Evolutionary conservation across 139 green algal species (phyloP).

Genomic region (Raphidocelis subcapitata): DNA sequence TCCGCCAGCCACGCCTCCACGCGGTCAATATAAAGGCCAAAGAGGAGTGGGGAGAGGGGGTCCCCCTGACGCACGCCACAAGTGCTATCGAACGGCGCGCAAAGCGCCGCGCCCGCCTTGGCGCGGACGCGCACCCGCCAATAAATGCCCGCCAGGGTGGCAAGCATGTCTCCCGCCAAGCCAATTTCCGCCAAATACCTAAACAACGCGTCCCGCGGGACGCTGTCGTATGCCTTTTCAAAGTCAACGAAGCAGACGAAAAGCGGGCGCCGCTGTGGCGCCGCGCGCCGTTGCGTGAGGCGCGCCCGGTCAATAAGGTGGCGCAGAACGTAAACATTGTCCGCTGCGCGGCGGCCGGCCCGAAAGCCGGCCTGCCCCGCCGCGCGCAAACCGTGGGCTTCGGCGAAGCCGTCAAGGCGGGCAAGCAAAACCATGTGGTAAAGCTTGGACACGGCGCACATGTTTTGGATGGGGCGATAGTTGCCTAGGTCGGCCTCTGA

Average conservation of each 20-base stretch:
- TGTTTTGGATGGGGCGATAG: no score
- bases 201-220: background rate
- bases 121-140: background rate
- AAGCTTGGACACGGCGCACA: no score
- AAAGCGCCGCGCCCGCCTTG: background rate
- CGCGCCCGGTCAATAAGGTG: no score
- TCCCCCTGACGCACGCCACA: constrained; percentile 20
- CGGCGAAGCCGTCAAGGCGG: no score
- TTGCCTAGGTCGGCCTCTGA: no score
- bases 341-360: no score
- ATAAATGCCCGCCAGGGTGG: background rate
- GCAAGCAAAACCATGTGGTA: no score
- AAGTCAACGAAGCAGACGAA: constrained; percentile 16
- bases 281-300: no score
- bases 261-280: no score
- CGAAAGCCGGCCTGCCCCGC: no score
- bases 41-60: constrained; percentile 18
- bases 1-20: constrained; percentile 10
- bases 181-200: background rate
- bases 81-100: background rate
- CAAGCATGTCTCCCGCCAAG: background rate
- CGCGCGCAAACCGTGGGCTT: no score
- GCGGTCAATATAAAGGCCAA: constrained; percentile 25
- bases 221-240: constrained; percentile 9
- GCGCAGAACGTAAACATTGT: no score